Conservation (phyloP, 2,329 filamentous ascomycete genomes). For the Plectosphaerella cucumerina region DNA sequence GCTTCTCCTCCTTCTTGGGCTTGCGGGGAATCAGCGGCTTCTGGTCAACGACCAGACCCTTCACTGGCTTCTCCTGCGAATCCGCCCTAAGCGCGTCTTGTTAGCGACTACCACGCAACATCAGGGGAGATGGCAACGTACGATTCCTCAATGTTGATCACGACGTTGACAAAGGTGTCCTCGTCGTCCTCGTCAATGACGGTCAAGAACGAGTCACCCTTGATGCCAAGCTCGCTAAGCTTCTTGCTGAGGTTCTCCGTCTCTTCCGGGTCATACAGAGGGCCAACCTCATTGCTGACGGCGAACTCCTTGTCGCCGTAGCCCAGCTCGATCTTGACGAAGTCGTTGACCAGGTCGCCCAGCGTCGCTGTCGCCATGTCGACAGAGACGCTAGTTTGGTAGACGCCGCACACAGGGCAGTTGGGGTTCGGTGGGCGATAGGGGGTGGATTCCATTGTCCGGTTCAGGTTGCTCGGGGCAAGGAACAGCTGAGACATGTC, state of each 20-base stretch:
- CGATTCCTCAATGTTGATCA: conserved; percentile 64
- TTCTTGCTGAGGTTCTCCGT: conserved; percentile 81
- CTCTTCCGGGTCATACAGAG: conserved; percentile 88
- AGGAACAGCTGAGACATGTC: conserved; percentile 63
- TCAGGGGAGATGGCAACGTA: conserved; percentile 29
- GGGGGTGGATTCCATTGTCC: conserved; percentile 55
- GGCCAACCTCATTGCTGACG: conserved; percentile 66
- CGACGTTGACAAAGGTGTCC: conserved; percentile 72
- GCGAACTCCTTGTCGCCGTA: conserved; percentile 78
- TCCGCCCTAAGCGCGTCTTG: conserved; percentile 31
- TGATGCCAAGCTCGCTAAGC: conserved; percentile 73
- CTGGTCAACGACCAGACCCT: conserved; percentile 35
- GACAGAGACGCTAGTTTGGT: conserved; percentile 61
- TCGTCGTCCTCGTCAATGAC: conserved; percentile 80
- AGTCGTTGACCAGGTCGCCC: conserved; percentile 70
- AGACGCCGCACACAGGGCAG: conserved; percentile 79
- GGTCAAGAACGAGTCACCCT: conserved; percentile 71
- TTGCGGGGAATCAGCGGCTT: conserved; percentile 49
- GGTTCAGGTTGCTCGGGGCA: conserved; percentile 58
- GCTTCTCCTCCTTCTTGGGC: conserved; percentile 42
- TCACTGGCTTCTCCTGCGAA: conserved; percentile 50
- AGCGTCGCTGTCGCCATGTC: conserved; percentile 72
- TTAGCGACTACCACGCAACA: conserved; percentile 17
- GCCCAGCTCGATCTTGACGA: conserved; percentile 66
- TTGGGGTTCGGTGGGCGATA: conserved; percentile 67